A percentile compares a stretch with the other conserved stretches of the same genome.
Evolutionary conservation across 331 rosid genomes (phyloP).

Genomic region (Spiraea crenata): DNA sequence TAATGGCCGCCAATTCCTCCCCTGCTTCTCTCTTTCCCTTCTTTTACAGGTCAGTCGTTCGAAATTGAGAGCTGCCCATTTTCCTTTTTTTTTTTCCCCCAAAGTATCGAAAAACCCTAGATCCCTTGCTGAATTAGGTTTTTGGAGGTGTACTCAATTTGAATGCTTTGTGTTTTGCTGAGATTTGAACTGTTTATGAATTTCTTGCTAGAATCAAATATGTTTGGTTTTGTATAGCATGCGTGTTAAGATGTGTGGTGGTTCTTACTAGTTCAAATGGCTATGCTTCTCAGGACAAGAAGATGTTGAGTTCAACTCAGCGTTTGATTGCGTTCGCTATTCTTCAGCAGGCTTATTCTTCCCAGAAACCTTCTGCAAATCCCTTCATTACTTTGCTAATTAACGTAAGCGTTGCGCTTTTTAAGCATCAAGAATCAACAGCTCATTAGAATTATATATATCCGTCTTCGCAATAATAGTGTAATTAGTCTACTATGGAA

Average conservation of each 20-base stretch:
- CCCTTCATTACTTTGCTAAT: conserved; percentile 67
- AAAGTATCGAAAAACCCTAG: conserved; percentile 12
- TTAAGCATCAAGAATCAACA: neutral
- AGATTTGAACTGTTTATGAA: too few species aligned
- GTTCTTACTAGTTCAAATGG: conserved; percentile 25
- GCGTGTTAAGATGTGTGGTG: conserved; percentile 9
- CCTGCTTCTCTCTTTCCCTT: conserved; percentile 62
- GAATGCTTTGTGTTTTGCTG: too few species aligned
- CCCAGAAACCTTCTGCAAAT: conserved; percentile 57
- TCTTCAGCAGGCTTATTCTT: conserved; percentile 71
- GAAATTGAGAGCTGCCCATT: neutral
- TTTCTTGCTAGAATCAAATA: too few species aligned
- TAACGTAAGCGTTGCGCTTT: conserved; percentile 29
- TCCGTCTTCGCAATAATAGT: too few species aligned
- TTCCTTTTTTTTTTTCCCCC: neutral
- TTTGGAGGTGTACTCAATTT: too few species aligned
- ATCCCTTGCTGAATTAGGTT: neutral
- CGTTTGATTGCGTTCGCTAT: conserved; percentile 73
- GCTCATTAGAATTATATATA: too few species aligned
- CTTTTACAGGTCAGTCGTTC: conserved; percentile 33
- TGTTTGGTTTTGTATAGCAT: neutral
- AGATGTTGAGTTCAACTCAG: conserved; percentile 62
- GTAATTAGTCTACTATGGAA: too few species aligned
- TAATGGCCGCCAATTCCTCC: conserved; percentile 48
- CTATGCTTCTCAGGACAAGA: conserved; percentile 56